These are phyloP conservation scores for Tubosaeta sp. DNA, from an alignment of 768 basidiomycete species.

Conservation along the genomic window DNA sequence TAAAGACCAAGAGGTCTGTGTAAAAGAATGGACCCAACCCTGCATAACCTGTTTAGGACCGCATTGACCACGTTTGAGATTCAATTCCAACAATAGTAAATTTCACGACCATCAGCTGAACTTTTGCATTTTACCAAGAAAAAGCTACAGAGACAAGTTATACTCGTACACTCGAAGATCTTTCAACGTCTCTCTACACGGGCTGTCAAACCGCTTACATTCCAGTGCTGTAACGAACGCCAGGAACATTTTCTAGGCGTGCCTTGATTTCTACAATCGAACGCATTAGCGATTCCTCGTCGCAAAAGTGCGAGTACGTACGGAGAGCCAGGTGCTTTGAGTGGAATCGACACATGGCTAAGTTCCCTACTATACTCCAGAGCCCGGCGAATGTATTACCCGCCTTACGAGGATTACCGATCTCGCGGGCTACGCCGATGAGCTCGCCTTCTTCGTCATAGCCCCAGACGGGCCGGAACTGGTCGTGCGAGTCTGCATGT, in stretches of 20 bases:
- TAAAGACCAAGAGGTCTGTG: too few species aligned
- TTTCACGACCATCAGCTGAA: too few species aligned
- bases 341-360: constrained; percentile 60
- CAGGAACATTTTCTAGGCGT: constrained; percentile 46
- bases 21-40: too few species aligned
- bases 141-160: too few species aligned
- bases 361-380: constrained; percentile 62
- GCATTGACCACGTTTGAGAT: too few species aligned
- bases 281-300: background rate
- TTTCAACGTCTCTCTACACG: too few species aligned
- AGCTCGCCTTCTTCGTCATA: constrained; percentile 31
- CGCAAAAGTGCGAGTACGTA: constrained; percentile 31
- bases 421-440: constrained; percentile 36
- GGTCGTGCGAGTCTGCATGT: constrained; percentile 13
- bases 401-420: constrained; percentile 36
- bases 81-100: too few species aligned
- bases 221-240: constrained; percentile 14
- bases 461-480: constrained; percentile 28
- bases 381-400: constrained; percentile 25
- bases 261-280: constrained; percentile 60
- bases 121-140: too few species aligned
- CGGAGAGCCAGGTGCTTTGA: constrained; percentile 64
- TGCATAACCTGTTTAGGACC: too few species aligned
- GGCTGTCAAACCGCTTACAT: too few species aligned
- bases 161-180: too few species aligned